Evolutionary conservation across 2,329 filamentous ascomycete genomes (phyloP).

Genomic region (Colletotrichum eleusines): DNA sequence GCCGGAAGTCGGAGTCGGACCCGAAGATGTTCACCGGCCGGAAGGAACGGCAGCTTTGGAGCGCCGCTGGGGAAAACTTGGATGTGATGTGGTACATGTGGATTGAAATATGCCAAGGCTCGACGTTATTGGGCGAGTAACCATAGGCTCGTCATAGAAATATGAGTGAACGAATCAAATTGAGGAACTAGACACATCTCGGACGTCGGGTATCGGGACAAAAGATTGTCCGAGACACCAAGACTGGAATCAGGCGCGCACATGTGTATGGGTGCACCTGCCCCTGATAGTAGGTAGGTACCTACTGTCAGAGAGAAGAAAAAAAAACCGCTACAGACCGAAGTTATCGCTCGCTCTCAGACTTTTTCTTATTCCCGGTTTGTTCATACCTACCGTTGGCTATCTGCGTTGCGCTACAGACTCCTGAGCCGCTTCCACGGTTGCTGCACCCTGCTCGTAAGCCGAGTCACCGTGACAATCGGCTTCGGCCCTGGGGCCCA

Average conservation of each 20-base stretch:
- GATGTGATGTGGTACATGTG: neutral
- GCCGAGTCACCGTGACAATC: conserved; percentile 18
- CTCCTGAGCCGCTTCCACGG: neutral
- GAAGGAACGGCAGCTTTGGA: neutral
- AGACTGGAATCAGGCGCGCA: conserved; percentile 2
- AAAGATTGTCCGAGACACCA: conserved; percentile 44
- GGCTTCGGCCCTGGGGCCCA: conserved; percentile 23
- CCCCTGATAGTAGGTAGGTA: conserved; percentile 2
- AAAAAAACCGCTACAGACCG: neutral
- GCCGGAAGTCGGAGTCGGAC: conserved; percentile 6
- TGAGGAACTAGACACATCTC: conserved; percentile 11
- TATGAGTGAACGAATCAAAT: neutral
- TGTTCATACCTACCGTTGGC: neutral
- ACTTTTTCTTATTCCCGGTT: neutral
- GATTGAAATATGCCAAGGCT: neutral
- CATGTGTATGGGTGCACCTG: conserved; percentile 1
- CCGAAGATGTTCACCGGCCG: conserved; percentile 11
- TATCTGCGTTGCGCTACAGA: conserved; percentile 4
- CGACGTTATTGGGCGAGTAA: conserved; percentile 11
- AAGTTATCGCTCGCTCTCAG: neutral
- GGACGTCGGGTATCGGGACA: conserved; percentile 46
- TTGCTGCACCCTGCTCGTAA: neutral
- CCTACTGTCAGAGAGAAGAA: neutral
- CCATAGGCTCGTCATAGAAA: conserved; percentile 30
- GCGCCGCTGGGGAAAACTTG: conserved; percentile 1